These are phyloP conservation scores for Glebionis coronaria DNA, from an alignment of 129 eudicot species.

Conservation along the genomic window DNA sequence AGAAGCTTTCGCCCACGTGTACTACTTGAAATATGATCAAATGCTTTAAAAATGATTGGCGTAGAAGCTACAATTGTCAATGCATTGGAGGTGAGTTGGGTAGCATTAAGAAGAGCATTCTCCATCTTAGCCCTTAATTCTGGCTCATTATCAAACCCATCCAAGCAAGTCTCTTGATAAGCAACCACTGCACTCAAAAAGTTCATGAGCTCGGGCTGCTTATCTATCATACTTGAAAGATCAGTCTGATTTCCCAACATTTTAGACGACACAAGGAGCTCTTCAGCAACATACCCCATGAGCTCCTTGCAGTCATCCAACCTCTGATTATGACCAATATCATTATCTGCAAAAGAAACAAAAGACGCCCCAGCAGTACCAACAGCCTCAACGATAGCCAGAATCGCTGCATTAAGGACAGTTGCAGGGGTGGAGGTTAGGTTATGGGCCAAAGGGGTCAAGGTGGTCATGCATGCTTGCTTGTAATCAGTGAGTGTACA, in stretches of 20 bases:
- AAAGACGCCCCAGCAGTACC: background rate
- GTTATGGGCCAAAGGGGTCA: background rate
- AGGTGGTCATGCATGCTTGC: background rate
- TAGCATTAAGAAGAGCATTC: background rate
- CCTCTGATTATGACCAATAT: background rate
- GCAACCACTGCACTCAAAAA: background rate
- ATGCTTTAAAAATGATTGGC: background rate
- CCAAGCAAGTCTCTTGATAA: constrained; percentile 8
- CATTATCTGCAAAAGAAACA: no score
- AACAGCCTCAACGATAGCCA: background rate
- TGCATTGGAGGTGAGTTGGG: constrained; percentile 8
- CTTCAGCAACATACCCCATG: background rate
- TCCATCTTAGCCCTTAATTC: background rate
- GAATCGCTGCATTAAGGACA: background rate
- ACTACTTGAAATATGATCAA: background rate
- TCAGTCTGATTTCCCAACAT: background rate
- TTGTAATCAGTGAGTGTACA: background rate
- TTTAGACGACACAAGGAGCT: background rate
- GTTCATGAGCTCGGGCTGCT: background rate
- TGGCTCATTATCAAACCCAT: background rate
- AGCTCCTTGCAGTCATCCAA: background rate
- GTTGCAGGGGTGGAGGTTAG: background rate
- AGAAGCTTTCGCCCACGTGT: background rate
- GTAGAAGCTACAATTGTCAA: background rate
- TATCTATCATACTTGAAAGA: background rate